Evolutionary conservation across 2,329 filamentous ascomycete genomes (phyloP).

Genomic region (Tricladium varicosporioides): DNA sequence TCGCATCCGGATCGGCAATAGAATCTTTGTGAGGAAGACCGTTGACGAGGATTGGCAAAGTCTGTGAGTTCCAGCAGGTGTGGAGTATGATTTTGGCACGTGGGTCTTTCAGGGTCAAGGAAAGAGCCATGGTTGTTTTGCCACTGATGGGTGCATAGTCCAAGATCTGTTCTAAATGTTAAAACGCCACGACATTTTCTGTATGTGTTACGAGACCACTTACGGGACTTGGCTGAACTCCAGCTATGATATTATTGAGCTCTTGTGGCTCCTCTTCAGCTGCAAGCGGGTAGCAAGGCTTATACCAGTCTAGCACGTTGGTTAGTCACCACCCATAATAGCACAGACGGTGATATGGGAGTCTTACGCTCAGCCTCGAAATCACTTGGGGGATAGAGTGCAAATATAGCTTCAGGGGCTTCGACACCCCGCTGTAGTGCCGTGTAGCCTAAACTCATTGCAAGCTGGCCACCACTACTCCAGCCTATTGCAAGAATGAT

Average conservation of each 20-base stretch:
- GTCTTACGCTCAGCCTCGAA: constrained; percentile 34
- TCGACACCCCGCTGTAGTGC: constrained; percentile 26
- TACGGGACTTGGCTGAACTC: constrained; percentile 27
- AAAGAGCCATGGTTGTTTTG: constrained; percentile 17
- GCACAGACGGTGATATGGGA: background rate
- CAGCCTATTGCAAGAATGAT: constrained; percentile 44
- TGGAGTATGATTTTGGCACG: constrained; percentile 40
- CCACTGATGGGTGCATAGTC: background rate
- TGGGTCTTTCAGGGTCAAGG: constrained; percentile 32
- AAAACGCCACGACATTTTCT: background rate
- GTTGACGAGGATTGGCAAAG: constrained; percentile 37
- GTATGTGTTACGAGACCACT: background rate
- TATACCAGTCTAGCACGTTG: constrained; percentile 20
- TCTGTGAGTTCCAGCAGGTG: constrained; percentile 42
- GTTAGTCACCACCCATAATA: constrained; percentile 8
- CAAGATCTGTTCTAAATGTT: background rate
- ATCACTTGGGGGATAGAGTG: constrained; percentile 45
- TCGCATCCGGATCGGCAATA: background rate
- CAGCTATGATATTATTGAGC: constrained; percentile 32
- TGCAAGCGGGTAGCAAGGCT: constrained; percentile 6
- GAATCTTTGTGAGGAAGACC: constrained; percentile 19
- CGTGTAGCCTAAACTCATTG: constrained; percentile 44
- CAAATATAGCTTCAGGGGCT: constrained; percentile 42
- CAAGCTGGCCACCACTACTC: constrained; percentile 48
- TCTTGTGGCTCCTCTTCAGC: background rate